Conservation (phyloP, 768 basidiomycete species). For the Suillus brevipes region DNA sequence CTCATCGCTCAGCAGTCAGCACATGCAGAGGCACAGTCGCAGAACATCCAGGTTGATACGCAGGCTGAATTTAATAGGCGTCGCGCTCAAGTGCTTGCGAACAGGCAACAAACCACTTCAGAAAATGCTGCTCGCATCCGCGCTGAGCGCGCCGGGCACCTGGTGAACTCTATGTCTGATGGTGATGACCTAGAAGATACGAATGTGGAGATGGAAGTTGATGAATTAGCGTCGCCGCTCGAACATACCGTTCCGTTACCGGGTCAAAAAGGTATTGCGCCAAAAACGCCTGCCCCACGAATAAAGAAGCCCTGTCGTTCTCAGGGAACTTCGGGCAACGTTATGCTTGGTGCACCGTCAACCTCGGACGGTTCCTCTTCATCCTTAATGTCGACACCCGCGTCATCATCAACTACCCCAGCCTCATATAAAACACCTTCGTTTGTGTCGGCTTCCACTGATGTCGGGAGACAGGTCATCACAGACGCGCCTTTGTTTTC, state of each 20-base stretch:
- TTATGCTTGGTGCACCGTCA: conserved; percentile 16
- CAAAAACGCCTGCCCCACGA: not conserved
- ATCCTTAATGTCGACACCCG: not conserved
- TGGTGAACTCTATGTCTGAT: not conserved
- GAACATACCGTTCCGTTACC: not conserved
- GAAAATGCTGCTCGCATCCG: conserved; percentile 32
- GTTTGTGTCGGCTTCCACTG: conserved; percentile 13
- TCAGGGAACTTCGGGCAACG: conserved; percentile 18
- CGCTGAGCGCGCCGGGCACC: conserved; percentile 17
- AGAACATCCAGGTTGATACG: conserved; percentile 1
- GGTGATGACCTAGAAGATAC: conserved; percentile 1
- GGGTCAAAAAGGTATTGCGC: conserved; percentile 5
- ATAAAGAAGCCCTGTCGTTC: conserved; percentile 6
- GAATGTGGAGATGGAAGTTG: conserved; percentile 6
- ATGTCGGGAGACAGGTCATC: conserved; percentile 15
- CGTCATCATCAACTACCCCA: not conserved
- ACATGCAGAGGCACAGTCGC: conserved; percentile 11
- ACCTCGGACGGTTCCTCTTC: not conserved
- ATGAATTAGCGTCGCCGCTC: not conserved
- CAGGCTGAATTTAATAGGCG: conserved; percentile 11
- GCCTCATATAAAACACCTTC: conserved; percentile 6
- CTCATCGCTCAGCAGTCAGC: conserved; percentile 14
- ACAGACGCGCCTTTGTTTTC: conserved; percentile 12
- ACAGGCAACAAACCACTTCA: conserved; percentile 29
- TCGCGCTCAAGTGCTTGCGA: conserved; percentile 10